Evolutionary conservation across 768 basidiomycete species (phyloP).

Genomic region (Harrya chromipes): DNA sequence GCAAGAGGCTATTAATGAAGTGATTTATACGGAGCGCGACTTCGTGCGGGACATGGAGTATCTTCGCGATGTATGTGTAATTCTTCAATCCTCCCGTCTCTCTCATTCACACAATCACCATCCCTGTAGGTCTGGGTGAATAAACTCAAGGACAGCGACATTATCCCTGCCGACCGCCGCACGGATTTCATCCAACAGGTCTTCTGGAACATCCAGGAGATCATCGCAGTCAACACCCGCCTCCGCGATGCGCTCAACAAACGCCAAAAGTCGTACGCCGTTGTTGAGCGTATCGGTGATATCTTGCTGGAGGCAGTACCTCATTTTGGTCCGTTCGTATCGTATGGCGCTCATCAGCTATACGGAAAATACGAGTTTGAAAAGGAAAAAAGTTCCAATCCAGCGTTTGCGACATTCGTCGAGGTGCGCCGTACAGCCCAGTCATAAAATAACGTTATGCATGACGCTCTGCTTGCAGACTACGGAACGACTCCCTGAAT

Average conservation of each 20-base stretch:
- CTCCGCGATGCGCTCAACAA: conserved; percentile 94
- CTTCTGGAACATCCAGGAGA: conserved; percentile 97
- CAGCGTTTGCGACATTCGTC: conserved; percentile 91
- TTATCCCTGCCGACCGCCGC: conserved; percentile 73
- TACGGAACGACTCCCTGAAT: conserved; percentile 91
- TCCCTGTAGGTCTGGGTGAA: conserved; percentile 78
- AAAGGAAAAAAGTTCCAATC: conserved; percentile 93
- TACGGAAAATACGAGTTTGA: conserved; percentile 99
- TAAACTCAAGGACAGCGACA: conserved; percentile 69
- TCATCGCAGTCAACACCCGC: conserved; percentile 85
- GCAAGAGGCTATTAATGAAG: conserved; percentile 98
- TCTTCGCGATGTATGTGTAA: conserved; percentile 75
- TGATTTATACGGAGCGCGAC: conserved; percentile 90
- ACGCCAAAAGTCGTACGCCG: conserved; percentile 91
- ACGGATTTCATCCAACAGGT: conserved; percentile 90
- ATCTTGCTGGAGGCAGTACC: conserved; percentile 84
- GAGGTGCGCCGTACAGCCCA: conserved; percentile 53
- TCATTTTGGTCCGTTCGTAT: conserved; percentile 88
- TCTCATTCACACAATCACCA: not conserved
- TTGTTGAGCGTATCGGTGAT: conserved; percentile 91
- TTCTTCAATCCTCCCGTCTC: not conserved
- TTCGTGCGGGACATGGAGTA: conserved; percentile 99
- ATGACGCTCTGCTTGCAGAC: conserved; percentile 43
- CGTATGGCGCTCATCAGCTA: conserved; percentile 93
- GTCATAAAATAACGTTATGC: not conserved